Conservation (phyloP, 768 basidiomycete genomes). For the Stropharia rugosoannulata region DNA sequence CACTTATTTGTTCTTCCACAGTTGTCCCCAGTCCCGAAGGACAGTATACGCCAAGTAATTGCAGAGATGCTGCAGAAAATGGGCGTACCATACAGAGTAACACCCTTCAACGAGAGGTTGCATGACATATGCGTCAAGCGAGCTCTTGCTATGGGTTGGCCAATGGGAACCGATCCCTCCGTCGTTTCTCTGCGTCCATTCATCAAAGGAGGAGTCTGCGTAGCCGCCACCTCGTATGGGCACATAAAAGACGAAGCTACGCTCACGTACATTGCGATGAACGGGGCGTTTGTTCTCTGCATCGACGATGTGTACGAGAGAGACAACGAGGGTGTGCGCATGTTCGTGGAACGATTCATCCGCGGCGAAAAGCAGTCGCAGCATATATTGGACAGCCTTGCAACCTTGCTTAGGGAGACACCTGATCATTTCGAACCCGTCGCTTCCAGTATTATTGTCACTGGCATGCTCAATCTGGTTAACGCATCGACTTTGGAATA, state of each 20-base stretch:
- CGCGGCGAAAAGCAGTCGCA: neutral
- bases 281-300: neutral
- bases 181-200: neutral
- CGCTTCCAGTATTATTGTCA: neutral
- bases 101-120: neutral
- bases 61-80: neutral
- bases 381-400: neutral
- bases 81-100: neutral
- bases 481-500: slow-evolving; percentile 17
- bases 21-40: too few relatives aligned
- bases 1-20: too few relatives aligned
- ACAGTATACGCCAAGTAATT: too few relatives aligned
- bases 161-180: neutral
- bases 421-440: neutral
- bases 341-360: neutral
- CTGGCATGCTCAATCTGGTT: neutral
- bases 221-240: neutral
- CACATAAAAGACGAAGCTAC: neutral
- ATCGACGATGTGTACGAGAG: neutral
- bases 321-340: neutral
- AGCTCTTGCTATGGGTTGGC: neutral
- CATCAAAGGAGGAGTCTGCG: neutral
- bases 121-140: neutral
- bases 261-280: neutral
- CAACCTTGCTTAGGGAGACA: neutral